Evolutionary conservation across 345 rosid species (phyloP).

Genomic region (Boechera divaricarpa): DNA sequence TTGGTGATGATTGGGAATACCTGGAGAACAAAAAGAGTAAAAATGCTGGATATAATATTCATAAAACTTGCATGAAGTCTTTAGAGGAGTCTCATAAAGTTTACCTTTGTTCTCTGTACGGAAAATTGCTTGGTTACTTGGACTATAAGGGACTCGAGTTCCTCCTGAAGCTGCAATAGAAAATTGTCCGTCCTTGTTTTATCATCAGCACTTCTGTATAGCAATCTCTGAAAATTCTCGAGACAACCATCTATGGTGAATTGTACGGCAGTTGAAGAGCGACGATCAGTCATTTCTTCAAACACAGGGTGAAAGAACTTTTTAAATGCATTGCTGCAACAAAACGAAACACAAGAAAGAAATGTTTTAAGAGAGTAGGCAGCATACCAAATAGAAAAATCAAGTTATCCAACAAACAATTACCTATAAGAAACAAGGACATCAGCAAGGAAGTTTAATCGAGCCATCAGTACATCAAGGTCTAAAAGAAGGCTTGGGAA

Average conservation of each 20-base stretch:
- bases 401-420: constrained; percentile 1
- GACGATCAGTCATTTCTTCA: constrained; percentile 45
- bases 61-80: background rate
- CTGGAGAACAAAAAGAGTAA: constrained; percentile 43
- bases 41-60: background rate
- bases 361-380: background rate
- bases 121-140: constrained; percentile 54
- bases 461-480: constrained; percentile 48
- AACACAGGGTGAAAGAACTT: constrained; percentile 57
- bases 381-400: background rate
- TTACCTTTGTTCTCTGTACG: constrained; percentile 69
- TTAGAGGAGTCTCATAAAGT: background rate
- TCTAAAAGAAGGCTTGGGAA: constrained; percentile 44
- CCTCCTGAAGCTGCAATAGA: constrained; percentile 54
- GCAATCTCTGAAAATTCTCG: constrained; percentile 55
- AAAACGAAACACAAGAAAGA: background rate
- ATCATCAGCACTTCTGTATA: constrained; percentile 44
- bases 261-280: constrained; percentile 38
- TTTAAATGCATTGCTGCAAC: constrained; percentile 64
- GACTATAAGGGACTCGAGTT: constrained; percentile 51
- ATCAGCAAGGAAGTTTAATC: constrained; percentile 68
- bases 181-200: constrained; percentile 36
- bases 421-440: constrained; percentile 78
- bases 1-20: constrained; percentile 60
- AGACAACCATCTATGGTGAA: constrained; percentile 47